These are phyloP conservation scores for Aureobasidium vineae DNA, from an alignment of 2,329 filamentous ascomycete species.

Conservation along the genomic window DNA sequence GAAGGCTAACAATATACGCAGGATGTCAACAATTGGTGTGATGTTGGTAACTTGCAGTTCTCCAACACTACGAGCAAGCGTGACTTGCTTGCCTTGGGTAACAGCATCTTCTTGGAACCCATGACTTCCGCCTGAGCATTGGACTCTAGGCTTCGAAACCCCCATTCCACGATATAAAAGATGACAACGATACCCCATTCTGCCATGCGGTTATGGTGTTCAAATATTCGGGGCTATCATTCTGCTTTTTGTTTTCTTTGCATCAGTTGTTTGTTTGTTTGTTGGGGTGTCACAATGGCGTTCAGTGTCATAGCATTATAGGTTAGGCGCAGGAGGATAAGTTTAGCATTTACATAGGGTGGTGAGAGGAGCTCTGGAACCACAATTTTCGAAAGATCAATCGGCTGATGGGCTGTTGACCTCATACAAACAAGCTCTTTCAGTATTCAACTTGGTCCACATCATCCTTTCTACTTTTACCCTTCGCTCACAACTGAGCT, in stretches of 20 bases:
- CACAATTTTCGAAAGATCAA: not conserved
- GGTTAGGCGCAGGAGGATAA: not conserved
- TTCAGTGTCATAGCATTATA: not conserved
- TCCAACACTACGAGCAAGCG: slow-evolving; percentile 31
- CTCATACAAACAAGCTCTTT: not conserved
- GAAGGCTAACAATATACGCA: slow-evolving; percentile 35
- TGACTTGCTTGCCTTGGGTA: slow-evolving; percentile 21
- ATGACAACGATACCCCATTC: slow-evolving; percentile 8
- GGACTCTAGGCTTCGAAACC: not conserved
- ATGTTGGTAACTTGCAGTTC: slow-evolving; percentile 47
- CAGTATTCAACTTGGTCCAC: not conserved
- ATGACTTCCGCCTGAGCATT: slow-evolving; percentile 1
- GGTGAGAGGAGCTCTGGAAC: not conserved
- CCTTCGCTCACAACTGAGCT: not conserved
- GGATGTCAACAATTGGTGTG: slow-evolving; percentile 68
- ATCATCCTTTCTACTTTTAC: not conserved
- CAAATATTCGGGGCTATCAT: not conserved
- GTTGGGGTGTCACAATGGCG: not conserved
- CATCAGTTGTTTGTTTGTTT: not conserved
- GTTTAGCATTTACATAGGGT: not conserved
- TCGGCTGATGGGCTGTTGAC: not conserved
- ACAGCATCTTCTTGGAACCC: slow-evolving; percentile 22
- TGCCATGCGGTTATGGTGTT: not conserved
- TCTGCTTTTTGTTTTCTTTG: not conserved
- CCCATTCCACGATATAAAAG: not conserved